Evolutionary conservation across 2,329 filamentous ascomycete species (phyloP).

Genomic region (Trematosphaeria pertusa): DNA sequence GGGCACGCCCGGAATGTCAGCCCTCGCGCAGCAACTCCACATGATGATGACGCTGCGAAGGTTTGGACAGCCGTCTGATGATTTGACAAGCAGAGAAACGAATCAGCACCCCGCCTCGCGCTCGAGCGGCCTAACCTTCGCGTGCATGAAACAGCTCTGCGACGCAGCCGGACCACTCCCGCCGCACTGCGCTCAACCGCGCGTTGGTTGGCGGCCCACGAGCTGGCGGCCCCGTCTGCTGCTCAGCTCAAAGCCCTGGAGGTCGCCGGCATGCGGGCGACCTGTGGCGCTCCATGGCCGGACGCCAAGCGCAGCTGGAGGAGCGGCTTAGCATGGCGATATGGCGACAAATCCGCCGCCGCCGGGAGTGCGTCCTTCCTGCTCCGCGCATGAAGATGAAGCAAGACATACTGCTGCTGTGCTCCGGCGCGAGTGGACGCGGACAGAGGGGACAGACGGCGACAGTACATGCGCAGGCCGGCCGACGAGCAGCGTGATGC

Average conservation of each 20-base stretch:
- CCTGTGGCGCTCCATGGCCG: conserved; percentile 19
- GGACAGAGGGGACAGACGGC: conserved; percentile 2
- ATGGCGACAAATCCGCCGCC: conserved; percentile 30
- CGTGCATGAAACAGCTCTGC: conserved; percentile 46
- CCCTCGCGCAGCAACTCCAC: conserved; percentile 11
- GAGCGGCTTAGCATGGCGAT: conserved; percentile 1
- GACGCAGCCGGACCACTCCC: conserved; percentile 26
- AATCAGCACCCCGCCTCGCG: conserved; percentile 29
- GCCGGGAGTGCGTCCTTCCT: conserved; percentile 27
- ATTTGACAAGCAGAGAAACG: conserved; percentile 41
- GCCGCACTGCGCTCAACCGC: conserved; percentile 8
- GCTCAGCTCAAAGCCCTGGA: conserved; percentile 16
- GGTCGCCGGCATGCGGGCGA: conserved; percentile 16
- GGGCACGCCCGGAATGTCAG: conserved; percentile 15
- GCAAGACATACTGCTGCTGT: conserved; percentile 1
- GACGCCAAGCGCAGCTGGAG: conserved; percentile 29
- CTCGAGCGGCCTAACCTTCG: conserved; percentile 19
- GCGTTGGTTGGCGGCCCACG: conserved; percentile 18
- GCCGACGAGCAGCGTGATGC: conserved; percentile 21
- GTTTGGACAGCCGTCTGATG: conserved; percentile 42
- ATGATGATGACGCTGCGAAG: conserved; percentile 31
- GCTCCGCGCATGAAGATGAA: conserved; percentile 11
- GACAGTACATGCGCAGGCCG: conserved; percentile 2
- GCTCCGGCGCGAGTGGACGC: conserved; percentile 6
- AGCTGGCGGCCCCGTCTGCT: conserved; percentile 13